These are phyloP conservation scores for Apiotrichum brassicae DNA, from an alignment of 1,284 basidiomycete species.

Conservation along the genomic window DNA sequence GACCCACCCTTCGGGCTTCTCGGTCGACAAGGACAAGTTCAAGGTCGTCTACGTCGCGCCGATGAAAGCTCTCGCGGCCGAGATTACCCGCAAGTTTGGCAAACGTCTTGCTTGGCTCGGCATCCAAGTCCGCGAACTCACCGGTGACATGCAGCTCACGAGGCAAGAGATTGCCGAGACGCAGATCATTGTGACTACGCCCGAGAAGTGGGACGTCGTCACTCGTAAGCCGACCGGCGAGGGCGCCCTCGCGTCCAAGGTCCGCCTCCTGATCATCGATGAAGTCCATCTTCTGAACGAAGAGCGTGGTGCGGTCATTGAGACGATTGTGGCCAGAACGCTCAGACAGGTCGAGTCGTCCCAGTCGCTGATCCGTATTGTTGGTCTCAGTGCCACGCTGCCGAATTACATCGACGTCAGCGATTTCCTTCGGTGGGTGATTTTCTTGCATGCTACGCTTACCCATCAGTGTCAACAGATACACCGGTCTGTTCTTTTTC, in stretches of 20 bases:
- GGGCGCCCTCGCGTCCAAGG: slow-evolving; percentile 83
- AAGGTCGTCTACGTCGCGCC: slow-evolving; percentile 99
- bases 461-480: slow-evolving; percentile 67
- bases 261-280: slow-evolving; percentile 94
- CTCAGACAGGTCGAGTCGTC: slow-evolving; percentile 93
- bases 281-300: slow-evolving; percentile 97
- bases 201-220: slow-evolving; percentile 99
- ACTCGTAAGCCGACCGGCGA: slow-evolving; percentile 95
- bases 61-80: slow-evolving; percentile 96
- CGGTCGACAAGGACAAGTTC: slow-evolving; percentile 69
- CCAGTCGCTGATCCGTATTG: slow-evolving; percentile 95
- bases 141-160: slow-evolving; percentile 98
- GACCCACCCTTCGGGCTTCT: slow-evolving; percentile 46
- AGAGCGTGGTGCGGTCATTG: slow-evolving; percentile 96
- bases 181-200: slow-evolving; percentile 97
- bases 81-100: slow-evolving; percentile 87
- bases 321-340: slow-evolving; percentile 95
- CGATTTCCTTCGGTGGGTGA: slow-evolving; percentile 74
- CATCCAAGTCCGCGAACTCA: slow-evolving; percentile 84
- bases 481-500: slow-evolving; percentile 95
- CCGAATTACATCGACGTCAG: slow-evolving; percentile 98
- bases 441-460: not conserved
- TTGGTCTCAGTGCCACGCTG: slow-evolving; percentile 94
- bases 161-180: slow-evolving; percentile 90
- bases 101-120: slow-evolving; percentile 87